A percentile compares a stretch with the other conserved stretches of the same genome.
Evolutionary conservation across 2,329 filamentous ascomycete genomes (phyloP).

Genomic region (Ilyonectria robusta): DNA sequence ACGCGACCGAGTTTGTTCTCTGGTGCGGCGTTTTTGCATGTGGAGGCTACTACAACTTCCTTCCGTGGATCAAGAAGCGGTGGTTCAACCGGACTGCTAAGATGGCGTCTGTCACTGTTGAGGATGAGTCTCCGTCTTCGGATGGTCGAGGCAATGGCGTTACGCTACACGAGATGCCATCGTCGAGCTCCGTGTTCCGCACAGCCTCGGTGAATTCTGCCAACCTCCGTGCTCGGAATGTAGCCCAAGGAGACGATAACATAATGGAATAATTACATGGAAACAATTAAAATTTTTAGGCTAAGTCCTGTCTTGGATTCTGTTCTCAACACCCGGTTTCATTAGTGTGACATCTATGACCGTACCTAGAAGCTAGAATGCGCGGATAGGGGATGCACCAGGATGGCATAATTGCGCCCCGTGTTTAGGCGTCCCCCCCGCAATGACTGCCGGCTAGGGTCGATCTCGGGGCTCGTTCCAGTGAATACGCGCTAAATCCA

Average conservation of each 20-base stretch:
- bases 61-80: slow-evolving; percentile 61
- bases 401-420: too few species aligned
- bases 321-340: background rate
- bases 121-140: slow-evolving; percentile 8
- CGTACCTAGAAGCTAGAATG: too few species aligned
- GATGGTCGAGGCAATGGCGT: slow-evolving; percentile 41
- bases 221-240: slow-evolving; percentile 28
- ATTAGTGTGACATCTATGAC: background rate
- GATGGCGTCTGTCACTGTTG: background rate
- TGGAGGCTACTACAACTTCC: slow-evolving; percentile 75
- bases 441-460: background rate
- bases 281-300: background rate
- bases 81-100: slow-evolving; percentile 19
- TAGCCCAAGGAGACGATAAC: background rate
- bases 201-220: slow-evolving; percentile 55
- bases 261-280: background rate
- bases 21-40: slow-evolving; percentile 78
- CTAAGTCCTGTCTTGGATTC: background rate
- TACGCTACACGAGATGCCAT: slow-evolving; percentile 64
- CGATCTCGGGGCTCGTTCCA: too few species aligned
- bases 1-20: slow-evolving; percentile 74
- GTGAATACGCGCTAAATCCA: too few species aligned
- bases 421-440: too few species aligned
- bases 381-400: too few species aligned
- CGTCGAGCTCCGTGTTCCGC: slow-evolving; percentile 75